Base-by-base conservation (phyloP, 495 filamentous ascomycete species). In the Podospora fimiseda region DNA sequence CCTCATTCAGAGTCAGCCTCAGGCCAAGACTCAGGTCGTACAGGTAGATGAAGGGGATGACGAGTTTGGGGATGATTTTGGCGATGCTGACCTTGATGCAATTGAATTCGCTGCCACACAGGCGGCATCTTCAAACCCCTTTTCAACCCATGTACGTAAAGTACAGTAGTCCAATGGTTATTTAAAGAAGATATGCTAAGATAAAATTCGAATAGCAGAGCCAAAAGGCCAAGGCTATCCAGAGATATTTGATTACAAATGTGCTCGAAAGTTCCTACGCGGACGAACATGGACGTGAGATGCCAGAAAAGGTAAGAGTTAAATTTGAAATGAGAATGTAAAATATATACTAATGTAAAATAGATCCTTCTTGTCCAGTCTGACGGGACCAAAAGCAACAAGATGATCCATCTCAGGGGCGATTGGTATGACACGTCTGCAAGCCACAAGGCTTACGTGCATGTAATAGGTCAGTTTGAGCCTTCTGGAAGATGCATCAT, bases 381-480 rank as follows among this genome's bases (percentile, higher is more conserved):
- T 39, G 89, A 95, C 58, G 80, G 77, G 43, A 81, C 79, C 11
- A 82, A 84, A 52, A 61, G 67, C 2, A 75, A 75, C 41, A 88
- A 80, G 60, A 82, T 74, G 9, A 80, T 98, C 30, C 76, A 86
- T 51, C 80, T 98, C 43, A 83, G 93, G 46, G 88, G 87, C 41
- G 84, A 86, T 30, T 98, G 93, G 93, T 57, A 76, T 53, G 87
- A 89, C 22, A 94, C 86, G 8, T 80, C 84, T 22, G 89, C 84
- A 42, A 81, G 74, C 23, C 75, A 78, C 40, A 86, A 85, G 37
- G 82, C 87, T 8, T 89, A 82, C 63, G 82, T 97, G 48, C 89
- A 96, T 69, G 68, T 95, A 49, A 85, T 95, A 51, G 90, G 90
- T n/a, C 71, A 80, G 16, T 94, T 95, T 60, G 73, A 85, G 49